A percentile compares a stretch with the other conserved stretches of the same genome.
phyloP scores from a whole-genome alignment of 139 green algal genomes.

The Chlamydomonas incerta region DNA sequence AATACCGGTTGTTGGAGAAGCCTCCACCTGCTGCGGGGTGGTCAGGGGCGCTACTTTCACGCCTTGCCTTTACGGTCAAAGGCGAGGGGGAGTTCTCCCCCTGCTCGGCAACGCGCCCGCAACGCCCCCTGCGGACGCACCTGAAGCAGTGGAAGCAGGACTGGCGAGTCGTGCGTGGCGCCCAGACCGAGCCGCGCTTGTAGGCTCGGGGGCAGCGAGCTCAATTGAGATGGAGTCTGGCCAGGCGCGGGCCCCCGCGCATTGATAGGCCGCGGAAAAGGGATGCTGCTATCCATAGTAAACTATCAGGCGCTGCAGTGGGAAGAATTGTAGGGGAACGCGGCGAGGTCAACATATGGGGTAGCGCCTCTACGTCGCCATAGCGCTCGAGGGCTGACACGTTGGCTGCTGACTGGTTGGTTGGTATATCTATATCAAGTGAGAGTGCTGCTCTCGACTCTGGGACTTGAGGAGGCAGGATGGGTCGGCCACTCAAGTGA shows the following conservation, averaged over 20 bases:
- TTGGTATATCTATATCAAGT: no score
- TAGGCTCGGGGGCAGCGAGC: constrained; percentile 2
- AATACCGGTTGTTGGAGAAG: constrained; percentile 66
- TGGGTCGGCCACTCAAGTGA: no score
- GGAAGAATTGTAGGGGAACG: no score
- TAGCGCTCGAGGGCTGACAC: no score
- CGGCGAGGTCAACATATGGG: no score
- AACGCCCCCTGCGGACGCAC: constrained; percentile 25
- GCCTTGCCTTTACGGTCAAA: constrained; percentile 7
- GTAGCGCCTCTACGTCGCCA: no score
- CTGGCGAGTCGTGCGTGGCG: constrained; percentile 45
- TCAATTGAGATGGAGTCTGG: constrained; percentile 8
- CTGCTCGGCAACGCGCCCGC: not conserved
- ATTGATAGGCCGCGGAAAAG: not conserved
- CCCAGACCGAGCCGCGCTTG: not conserved
- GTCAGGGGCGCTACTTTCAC: constrained; percentile 12
- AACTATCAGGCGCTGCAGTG: no score
- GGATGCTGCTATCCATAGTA: not conserved
- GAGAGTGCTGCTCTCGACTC: no score
- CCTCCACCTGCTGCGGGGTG: constrained; percentile 59
- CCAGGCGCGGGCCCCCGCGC: not conserved
- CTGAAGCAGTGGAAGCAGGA: constrained; percentile 56
- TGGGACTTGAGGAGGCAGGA: no score
- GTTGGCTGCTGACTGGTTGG: no score
- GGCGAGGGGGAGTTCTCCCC: not conserved